Conservation (phyloP, 192 early-diverging fungal genomes). For the Chytriomyces sp. region DNA sequence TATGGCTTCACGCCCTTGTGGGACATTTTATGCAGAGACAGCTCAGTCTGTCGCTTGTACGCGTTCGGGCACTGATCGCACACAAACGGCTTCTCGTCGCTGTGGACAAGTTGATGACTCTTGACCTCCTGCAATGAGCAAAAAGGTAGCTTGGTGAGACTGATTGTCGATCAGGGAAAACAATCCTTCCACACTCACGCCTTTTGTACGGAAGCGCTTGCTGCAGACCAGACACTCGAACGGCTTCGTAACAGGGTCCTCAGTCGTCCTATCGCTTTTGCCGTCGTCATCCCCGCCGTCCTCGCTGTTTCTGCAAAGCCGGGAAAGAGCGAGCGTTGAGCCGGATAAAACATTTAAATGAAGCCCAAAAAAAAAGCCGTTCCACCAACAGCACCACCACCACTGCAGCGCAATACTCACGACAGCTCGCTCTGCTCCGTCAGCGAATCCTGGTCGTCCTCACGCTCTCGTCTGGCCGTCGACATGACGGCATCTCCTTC, state of each 20-base stretch:
- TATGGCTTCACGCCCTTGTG: background rate
- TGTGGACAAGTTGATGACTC: conserved; percentile 12
- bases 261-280: background rate
- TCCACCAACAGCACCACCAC: no score
- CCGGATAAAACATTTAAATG: no score
- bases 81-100: conserved; percentile 2
- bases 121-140: conserved; percentile 9
- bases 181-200: background rate
- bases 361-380: no score
- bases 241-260: background rate
- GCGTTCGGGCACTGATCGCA: conserved; percentile 8
- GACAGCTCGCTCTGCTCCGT: no score
- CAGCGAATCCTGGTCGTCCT: no score
- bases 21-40: background rate
- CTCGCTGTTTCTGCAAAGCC: background rate
- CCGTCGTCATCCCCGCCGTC: background rate
- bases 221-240: background rate
- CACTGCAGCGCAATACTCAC: no score
- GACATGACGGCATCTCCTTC: no score
- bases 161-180: background rate
- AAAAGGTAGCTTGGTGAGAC: no score
- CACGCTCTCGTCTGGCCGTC: no score
- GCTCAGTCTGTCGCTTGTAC: background rate
- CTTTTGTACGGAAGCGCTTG: background rate
- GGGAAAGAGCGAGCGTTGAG: no score